Conservation (phyloP, 768 basidiomycete species). For the Rhizopogon vinicolor region DNA sequence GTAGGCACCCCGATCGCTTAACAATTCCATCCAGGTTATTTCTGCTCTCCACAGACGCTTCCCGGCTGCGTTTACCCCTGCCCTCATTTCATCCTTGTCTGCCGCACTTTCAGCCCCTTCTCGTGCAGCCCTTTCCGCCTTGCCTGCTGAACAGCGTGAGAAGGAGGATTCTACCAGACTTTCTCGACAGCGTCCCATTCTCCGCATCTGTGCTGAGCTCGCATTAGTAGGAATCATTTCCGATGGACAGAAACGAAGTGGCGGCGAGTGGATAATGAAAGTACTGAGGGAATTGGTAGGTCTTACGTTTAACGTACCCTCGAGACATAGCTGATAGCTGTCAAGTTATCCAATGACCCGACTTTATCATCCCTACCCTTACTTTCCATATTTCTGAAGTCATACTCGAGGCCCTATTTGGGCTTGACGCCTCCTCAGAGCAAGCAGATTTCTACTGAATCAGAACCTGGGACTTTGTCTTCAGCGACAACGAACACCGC, state of each 20-base stretch:
- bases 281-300: conserved; percentile 78
- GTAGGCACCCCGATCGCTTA: not conserved
- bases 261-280: conserved; percentile 89
- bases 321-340: conserved; percentile 10
- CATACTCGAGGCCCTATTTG: conserved; percentile 85
- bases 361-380: conserved; percentile 84
- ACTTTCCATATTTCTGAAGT: conserved; percentile 87
- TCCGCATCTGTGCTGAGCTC: conserved; percentile 87
- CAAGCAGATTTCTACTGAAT: conserved; percentile 54
- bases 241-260: conserved; percentile 65
- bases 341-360: conserved; percentile 84
- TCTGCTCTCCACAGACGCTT: conserved; percentile 88
- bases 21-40: conserved; percentile 64
- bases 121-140: conserved; percentile 46
- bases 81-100: conserved; percentile 56
- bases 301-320: conserved; percentile 10
- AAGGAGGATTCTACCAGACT: conserved; percentile 86
- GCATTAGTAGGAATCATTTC: conserved; percentile 82
- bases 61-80: conserved; percentile 71
- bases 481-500: conserved; percentile 26
- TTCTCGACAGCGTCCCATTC: conserved; percentile 74
- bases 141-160: conserved; percentile 78
- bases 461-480: conserved; percentile 56
- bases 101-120: conserved; percentile 56
- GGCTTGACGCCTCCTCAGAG: conserved; percentile 57